These are phyloP conservation scores for Termitomyces sp. DNA, from an alignment of 768 basidiomycete species.

Conservation along the genomic window DNA sequence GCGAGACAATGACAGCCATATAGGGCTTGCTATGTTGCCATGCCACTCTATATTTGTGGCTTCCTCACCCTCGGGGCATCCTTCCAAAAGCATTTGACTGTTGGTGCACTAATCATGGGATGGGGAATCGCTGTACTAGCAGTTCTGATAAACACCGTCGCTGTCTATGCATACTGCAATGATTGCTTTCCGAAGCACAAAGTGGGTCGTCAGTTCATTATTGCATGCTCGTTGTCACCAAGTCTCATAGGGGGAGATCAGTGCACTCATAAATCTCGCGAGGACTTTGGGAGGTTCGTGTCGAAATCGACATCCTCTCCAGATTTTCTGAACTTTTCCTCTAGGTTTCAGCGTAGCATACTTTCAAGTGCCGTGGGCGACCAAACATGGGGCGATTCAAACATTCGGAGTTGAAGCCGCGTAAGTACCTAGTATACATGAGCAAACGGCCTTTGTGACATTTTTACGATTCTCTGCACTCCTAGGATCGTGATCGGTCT, in stretches of 20 bases:
- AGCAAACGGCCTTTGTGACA: neutral
- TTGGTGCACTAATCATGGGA: constrained; percentile 51
- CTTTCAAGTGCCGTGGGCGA: constrained; percentile 57
- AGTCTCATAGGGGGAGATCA: constrained; percentile 45
- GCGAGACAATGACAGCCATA: neutral
- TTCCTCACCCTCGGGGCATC: constrained; percentile 50
- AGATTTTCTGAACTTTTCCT: neutral
- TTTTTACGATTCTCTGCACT: neutral
- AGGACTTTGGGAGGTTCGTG: constrained; percentile 43
- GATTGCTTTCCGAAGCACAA: constrained; percentile 46
- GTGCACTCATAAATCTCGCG: constrained; percentile 50
- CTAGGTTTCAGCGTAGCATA: constrained; percentile 52
- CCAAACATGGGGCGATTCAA: constrained; percentile 47
- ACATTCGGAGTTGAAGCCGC: constrained; percentile 56
- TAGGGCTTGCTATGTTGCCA: constrained; percentile 51
- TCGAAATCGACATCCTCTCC: neutral
- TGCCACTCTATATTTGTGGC: constrained; percentile 50
- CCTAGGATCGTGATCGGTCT: constrained; percentile 42
- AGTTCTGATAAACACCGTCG: constrained; percentile 51
- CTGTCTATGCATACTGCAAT: constrained; percentile 50
- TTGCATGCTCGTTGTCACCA: neutral
- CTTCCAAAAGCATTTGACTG: constrained; percentile 42
- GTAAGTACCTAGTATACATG: constrained; percentile 21
- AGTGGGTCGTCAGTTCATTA: constrained; percentile 16
- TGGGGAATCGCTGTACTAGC: constrained; percentile 54